Evolutionary conservation across 805 yeast genomes (phyloP).

Genomic region (Candida pseudofarinosa): DNA sequence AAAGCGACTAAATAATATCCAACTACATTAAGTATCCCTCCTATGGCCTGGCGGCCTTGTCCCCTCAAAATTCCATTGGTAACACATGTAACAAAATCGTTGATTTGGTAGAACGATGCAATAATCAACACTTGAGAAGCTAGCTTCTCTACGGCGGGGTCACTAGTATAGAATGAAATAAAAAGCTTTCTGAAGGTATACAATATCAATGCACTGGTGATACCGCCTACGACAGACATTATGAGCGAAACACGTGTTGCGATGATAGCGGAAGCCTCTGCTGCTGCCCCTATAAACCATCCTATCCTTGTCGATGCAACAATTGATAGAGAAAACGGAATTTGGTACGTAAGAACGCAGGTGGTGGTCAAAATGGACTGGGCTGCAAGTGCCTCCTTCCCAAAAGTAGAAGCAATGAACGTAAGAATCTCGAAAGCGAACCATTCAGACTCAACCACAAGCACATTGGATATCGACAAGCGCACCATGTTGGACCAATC

Average conservation of each 20-base stretch:
- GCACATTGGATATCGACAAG: slow-evolving; percentile 67
- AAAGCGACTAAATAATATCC: slow-evolving; percentile 47
- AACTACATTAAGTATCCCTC: slow-evolving; percentile 47
- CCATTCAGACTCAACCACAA: slow-evolving; percentile 78
- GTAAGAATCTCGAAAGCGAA: slow-evolving; percentile 75
- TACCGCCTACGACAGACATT: slow-evolving; percentile 30
- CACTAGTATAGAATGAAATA: slow-evolving; percentile 41
- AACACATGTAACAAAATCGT: slow-evolving; percentile 46
- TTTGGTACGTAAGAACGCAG: slow-evolving; percentile 64
- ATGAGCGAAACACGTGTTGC: slow-evolving; percentile 36
- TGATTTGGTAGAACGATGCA: slow-evolving; percentile 50
- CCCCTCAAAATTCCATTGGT: slow-evolving; percentile 56
- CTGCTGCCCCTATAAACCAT: slow-evolving; percentile 67
- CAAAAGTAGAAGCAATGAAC: slow-evolving; percentile 62
- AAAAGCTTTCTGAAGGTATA: slow-evolving; percentile 31
- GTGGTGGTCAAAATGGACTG: slow-evolving; percentile 70
- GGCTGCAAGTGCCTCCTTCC: slow-evolving; percentile 64
- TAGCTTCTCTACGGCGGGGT: slow-evolving; percentile 30
- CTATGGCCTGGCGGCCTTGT: slow-evolving; percentile 55
- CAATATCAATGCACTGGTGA: slow-evolving; percentile 36
- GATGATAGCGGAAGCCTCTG: slow-evolving; percentile 32
- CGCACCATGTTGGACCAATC: slow-evolving; percentile 65
- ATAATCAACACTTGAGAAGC: slow-evolving; percentile 40
- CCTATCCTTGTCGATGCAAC: slow-evolving; percentile 77
- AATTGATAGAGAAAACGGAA: slow-evolving; percentile 72